A percentile compares a stretch with the other conserved stretches of the same genome.
Conservation (phyloP, 345 rosid genomes). For the Populus deltoides region DNA sequence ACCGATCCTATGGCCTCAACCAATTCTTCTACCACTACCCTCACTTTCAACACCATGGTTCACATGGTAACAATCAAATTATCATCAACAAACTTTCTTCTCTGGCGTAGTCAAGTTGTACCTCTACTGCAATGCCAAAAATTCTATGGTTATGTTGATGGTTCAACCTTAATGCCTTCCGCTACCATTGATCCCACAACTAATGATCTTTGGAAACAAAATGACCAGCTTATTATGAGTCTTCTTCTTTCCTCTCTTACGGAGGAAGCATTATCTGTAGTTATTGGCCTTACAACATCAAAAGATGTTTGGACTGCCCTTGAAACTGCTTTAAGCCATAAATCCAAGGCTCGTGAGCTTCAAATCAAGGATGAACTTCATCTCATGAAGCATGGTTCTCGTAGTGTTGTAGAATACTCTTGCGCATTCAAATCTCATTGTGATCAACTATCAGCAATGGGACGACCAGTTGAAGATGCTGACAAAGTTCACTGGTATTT, state of each 20-base stretch:
- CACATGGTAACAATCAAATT: neutral
- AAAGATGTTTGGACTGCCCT: neutral
- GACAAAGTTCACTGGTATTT: neutral
- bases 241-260: neutral
- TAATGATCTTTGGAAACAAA: neutral
- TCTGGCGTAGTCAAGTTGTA: neutral
- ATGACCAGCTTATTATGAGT: neutral
- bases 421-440: neutral
- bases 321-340: neutral
- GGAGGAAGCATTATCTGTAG: neutral
- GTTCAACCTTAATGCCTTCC: neutral
- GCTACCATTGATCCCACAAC: neutral
- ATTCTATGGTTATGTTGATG: neutral
- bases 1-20: neutral
- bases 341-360: neutral
- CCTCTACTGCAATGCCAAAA: neutral
- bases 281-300: neutral
- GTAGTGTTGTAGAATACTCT: neutral
- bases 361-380: neutral
- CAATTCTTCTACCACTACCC: neutral
- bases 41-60: neutral
- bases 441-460: neutral
- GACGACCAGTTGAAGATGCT: neutral
- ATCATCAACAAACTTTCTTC: neutral
- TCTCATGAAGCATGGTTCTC: neutral